Conservation (phyloP, 1,284 basidiomycete species). For the Melampsora occidentalis region DNA sequence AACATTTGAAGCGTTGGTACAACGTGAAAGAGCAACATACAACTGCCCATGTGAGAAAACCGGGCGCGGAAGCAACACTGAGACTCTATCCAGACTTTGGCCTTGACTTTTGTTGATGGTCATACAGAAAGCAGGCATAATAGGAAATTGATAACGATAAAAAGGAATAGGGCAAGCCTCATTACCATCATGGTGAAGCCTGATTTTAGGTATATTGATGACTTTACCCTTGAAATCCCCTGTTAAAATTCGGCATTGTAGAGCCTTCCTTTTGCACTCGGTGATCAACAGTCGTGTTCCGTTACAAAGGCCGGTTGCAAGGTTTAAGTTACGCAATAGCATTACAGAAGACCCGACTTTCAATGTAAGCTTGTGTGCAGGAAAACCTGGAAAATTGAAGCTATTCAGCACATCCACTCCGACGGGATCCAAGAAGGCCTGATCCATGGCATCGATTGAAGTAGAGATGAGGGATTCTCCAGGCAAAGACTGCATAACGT, state of each 20-base stretch:
- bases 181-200: not conserved
- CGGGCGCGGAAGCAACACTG: no score
- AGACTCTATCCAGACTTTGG: no score
- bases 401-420: no score
- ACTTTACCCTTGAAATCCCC: not conserved
- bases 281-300: constrained; percentile 52
- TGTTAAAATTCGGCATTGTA: not conserved
- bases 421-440: no score
- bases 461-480: no score
- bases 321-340: constrained; percentile 54
- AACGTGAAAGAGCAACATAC: no score
- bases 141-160: constrained; percentile 55
- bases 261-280: not conserved
- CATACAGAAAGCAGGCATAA: constrained; percentile 56
- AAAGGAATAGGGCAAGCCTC: constrained; percentile 49
- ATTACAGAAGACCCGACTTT: constrained; percentile 53
- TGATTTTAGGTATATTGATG: not conserved
- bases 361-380: not conserved
- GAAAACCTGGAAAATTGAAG: constrained; percentile 4
- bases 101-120: constrained; percentile 58
- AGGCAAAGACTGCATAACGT: no score
- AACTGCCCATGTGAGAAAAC: no score
- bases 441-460: no score
- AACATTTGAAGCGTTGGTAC: no score
- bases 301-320: constrained; percentile 55